These are phyloP conservation scores for Rhododendron ferrugineum DNA, from an alignment of 148 eudicot genomes.

Conservation along the genomic window DNA sequence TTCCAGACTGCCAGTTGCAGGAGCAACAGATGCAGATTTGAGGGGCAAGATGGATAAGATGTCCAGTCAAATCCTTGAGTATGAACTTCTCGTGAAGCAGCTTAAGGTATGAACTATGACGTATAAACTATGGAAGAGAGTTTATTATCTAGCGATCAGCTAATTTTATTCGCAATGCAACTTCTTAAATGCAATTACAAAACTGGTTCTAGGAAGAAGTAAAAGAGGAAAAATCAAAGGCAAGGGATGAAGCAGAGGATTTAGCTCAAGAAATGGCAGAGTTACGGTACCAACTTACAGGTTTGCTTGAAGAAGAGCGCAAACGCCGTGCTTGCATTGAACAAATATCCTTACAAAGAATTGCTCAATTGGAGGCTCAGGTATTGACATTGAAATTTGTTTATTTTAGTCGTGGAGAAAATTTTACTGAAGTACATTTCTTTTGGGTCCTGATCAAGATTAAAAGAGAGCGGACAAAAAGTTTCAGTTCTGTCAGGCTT, in stretches of 20 bases:
- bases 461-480: slow-evolving; percentile 24
- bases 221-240: slow-evolving; percentile 48
- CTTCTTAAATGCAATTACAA: not conserved
- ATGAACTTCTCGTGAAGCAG: slow-evolving; percentile 44
- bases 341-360: slow-evolving; percentile 70
- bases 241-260: slow-evolving; percentile 84
- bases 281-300: slow-evolving; percentile 63
- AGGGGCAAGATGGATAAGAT: slow-evolving; percentile 23
- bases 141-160: not conserved
- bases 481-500: slow-evolving; percentile 7
- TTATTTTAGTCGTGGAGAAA: not conserved
- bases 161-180: not conserved
- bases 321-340: slow-evolving; percentile 66
- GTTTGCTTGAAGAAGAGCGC: slow-evolving; percentile 74
- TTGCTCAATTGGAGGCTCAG: slow-evolving; percentile 73
- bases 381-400: slow-evolving; percentile 8
- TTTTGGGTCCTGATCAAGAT: slow-evolving; percentile 20
- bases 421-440: not conserved
- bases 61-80: slow-evolving; percentile 35
- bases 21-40: slow-evolving; percentile 28
- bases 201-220: slow-evolving; percentile 46
- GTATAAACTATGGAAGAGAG: not conserved
- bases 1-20: slow-evolving; percentile 21
- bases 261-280: slow-evolving; percentile 94
- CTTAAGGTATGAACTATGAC: slow-evolving; percentile 36